Evolutionary conservation across 2,329 filamentous ascomycete species (phyloP).

Genomic region (Keithomyces neogunnii): DNA sequence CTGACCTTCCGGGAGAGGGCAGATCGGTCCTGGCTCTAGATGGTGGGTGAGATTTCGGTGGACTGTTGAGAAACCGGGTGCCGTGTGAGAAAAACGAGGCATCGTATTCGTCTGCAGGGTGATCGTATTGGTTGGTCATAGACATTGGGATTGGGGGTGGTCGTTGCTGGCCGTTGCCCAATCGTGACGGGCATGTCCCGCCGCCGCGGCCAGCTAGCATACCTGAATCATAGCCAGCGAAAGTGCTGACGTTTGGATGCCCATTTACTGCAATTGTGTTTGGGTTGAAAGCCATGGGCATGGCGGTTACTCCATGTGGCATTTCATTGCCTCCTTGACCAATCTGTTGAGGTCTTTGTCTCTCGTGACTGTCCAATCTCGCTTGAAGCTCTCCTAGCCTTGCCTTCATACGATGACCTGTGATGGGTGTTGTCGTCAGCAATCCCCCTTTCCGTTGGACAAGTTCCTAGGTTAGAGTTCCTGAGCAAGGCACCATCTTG

Average conservation of each 20-base stretch:
- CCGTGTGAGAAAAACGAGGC: conserved; percentile 9
- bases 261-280: not conserved
- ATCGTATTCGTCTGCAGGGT: conserved; percentile 6
- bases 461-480: too few relatives aligned
- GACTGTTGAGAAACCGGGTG: conserved; percentile 11
- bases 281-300: not conserved
- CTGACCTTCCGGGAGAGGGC: conserved; percentile 10
- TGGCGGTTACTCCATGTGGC: not conserved
- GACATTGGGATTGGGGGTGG: conserved; percentile 4
- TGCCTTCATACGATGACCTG: conserved; percentile 24
- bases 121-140: conserved; percentile 10
- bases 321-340: not conserved
- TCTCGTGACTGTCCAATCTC: conserved; percentile 19
- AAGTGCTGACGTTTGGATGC: not conserved
- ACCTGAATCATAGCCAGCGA: not conserved
- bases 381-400: conserved; percentile 21
- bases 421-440: not conserved
- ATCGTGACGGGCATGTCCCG: conserved; percentile 8
- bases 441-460: not conserved
- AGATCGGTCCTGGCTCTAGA: conserved; percentile 8
- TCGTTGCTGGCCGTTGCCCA: conserved; percentile 4
- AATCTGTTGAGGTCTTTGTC: conserved; percentile 7
- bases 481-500: not conserved
- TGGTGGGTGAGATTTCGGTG: conserved; percentile 11
- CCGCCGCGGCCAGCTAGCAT: not conserved